phyloP scores from a whole-genome alignment of 192 early-diverging fungal genomes.

The Helicostylum pulchrum region DNA sequence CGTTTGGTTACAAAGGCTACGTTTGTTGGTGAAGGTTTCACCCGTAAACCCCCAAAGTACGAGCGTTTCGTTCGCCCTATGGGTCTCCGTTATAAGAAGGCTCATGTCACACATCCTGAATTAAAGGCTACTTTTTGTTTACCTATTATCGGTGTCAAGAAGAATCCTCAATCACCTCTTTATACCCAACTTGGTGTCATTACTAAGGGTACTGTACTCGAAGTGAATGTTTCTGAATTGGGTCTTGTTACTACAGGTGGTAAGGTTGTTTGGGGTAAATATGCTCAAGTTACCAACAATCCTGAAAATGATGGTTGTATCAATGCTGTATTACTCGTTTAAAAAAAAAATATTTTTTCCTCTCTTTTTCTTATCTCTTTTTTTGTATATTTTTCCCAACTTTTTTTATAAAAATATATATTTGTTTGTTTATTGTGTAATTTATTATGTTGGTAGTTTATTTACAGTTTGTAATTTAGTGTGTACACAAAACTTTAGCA shows the following conservation, averaged over 20 bases:
- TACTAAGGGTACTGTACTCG: constrained; percentile 97
- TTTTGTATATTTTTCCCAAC: background rate
- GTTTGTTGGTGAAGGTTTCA: constrained; percentile 98
- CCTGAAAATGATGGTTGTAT: constrained; percentile 44
- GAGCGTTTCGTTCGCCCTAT: constrained; percentile 98
- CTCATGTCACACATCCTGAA: constrained; percentile 98
- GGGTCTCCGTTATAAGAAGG: constrained; percentile 97
- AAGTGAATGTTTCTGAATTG: constrained; percentile 83
- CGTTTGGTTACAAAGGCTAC: constrained; percentile 98
- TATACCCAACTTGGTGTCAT: constrained; percentile 97
- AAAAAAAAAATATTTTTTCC: background rate
- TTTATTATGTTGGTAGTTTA: too few species aligned
- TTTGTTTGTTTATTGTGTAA: too few species aligned
- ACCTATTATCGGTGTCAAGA: constrained; percentile 97
- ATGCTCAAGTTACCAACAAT: constrained; percentile 95
- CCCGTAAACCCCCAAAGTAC: constrained; percentile 99
- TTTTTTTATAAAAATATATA: too few species aligned
- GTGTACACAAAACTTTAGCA: too few species aligned
- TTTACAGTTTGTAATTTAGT: too few species aligned
- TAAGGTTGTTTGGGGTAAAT: constrained; percentile 99
- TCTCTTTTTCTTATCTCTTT: background rate
- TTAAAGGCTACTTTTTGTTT: constrained; percentile 95
- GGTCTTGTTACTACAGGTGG: constrained; percentile 95
- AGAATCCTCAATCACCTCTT: constrained; percentile 94
- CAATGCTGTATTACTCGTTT: constrained; percentile 21